Evolutionary conservation across 2,329 filamentous ascomycete species (phyloP).

Genomic region (Capronia americana): DNA sequence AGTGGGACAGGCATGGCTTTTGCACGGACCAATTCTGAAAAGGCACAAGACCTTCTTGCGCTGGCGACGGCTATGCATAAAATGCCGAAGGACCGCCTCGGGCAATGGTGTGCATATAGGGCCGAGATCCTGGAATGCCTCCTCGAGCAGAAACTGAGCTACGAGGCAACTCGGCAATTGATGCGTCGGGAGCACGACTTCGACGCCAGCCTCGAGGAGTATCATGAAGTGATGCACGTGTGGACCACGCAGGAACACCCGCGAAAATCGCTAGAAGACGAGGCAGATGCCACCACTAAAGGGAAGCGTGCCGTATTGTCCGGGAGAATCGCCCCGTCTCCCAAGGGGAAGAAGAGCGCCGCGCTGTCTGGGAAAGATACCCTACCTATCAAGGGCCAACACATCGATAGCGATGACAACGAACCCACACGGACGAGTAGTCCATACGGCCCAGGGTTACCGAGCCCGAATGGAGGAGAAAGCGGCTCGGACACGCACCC

Average conservation of each 20-base stretch:
- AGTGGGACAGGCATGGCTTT: slow-evolving; percentile 15
- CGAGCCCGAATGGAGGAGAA: neutral
- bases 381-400: neutral
- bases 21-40: slow-evolving; percentile 30
- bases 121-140: slow-evolving; percentile 23
- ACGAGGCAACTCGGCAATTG: slow-evolving; percentile 7
- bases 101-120: slow-evolving; percentile 26
- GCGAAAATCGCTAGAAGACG: slow-evolving; percentile 14
- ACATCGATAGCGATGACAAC: neutral
- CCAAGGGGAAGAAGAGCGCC: neutral
- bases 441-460: neutral
- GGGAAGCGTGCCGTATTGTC: too few species aligned
- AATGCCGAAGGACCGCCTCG: slow-evolving; percentile 10
- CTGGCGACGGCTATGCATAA: slow-evolving; percentile 9
- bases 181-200: slow-evolving; percentile 29
- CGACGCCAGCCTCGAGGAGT: slow-evolving; percentile 22
- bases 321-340: too few species aligned
- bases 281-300: neutral
- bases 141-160: slow-evolving; percentile 22
- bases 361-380: neutral
- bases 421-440: neutral
- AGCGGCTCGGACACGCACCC: too few species aligned
- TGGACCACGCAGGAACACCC: slow-evolving; percentile 27
- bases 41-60: slow-evolving; percentile 9
- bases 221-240: slow-evolving; percentile 17